These are phyloP conservation scores for Globisporangium spinosum DNA, from an alignment of 352 stramenopile genomes.

Conservation along the genomic window DNA sequence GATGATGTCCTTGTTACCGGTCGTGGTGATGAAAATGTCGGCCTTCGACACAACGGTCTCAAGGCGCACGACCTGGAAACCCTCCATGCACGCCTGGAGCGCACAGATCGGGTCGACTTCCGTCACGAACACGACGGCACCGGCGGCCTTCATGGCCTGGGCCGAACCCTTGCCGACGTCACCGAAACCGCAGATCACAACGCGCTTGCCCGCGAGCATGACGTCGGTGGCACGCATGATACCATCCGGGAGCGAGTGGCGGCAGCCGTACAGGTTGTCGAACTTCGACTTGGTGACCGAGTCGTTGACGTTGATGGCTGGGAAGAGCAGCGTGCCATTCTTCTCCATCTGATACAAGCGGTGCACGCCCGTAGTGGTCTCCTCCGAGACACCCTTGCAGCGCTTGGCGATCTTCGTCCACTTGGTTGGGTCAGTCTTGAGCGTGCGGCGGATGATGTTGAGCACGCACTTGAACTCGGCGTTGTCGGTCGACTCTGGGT, in stretches of 20 bases:
- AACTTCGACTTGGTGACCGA: conserved; percentile 99
- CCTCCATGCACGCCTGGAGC: conserved; percentile 97
- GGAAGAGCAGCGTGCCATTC: conserved; percentile 93
- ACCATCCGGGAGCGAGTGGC: conserved; percentile 97
- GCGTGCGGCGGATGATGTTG: conserved; percentile 94
- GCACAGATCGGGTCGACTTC: conserved; percentile 99
- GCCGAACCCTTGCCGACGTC: conserved; percentile 98
- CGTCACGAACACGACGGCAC: conserved; percentile 96
- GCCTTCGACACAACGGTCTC: conserved; percentile 85
- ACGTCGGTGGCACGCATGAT: conserved; percentile 99
- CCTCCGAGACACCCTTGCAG: conserved; percentile 97
- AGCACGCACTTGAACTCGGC: conserved; percentile 98
- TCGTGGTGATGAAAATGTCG: conserved; percentile 99
- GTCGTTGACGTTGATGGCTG: conserved; percentile 99
- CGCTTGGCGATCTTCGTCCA: conserved; percentile 95
- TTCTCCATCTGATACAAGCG: conserved; percentile 99
- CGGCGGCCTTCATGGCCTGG: conserved; percentile 95
- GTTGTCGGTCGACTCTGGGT: conserved; percentile 94
- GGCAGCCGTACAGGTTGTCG: conserved; percentile 99
- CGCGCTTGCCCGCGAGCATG: conserved; percentile 98
- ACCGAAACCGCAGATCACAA: conserved; percentile 97
- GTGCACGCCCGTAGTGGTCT: conserved; percentile 98
- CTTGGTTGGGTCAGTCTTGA: conserved; percentile 94
- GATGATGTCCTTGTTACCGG: conserved; percentile 99
- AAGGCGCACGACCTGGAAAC: conserved; percentile 94